These are phyloP conservation scores for Ustulina deusta DNA, from an alignment of 2,329 filamentous ascomycete species.

Conservation along the genomic window DNA sequence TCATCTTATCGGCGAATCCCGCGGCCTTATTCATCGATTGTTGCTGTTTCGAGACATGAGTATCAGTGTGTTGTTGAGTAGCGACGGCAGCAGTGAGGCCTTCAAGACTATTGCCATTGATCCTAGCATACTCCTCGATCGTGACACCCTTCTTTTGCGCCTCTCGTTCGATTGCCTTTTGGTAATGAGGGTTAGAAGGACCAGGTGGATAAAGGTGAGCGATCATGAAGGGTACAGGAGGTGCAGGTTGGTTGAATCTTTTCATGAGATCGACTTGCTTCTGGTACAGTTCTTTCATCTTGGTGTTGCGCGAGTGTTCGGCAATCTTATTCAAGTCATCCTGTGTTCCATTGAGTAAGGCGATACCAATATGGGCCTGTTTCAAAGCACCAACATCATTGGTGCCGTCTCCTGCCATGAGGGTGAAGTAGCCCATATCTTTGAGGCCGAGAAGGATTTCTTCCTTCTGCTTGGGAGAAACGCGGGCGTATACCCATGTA, in stretches of 20 bases:
- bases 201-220: constrained; percentile 95
- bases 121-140: constrained; percentile 67
- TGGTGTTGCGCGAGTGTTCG: constrained; percentile 92
- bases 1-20: constrained; percentile 86
- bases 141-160: constrained; percentile 80
- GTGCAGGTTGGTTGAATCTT: constrained; percentile 91
- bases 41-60: constrained; percentile 69
- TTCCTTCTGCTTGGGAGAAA: constrained; percentile 98
- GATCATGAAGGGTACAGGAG: constrained; percentile 92
- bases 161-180: constrained; percentile 90
- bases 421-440: constrained; percentile 95
- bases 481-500: constrained; percentile 97
- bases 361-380: constrained; percentile 97
- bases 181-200: constrained; percentile 90
- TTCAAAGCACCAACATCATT: constrained; percentile 98
- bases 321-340: constrained; percentile 92
- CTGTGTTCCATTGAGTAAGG: constrained; percentile 91
- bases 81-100: constrained; percentile 76
- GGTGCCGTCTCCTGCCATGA: constrained; percentile 98
- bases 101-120: constrained; percentile 68
- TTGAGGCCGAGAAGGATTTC: constrained; percentile 97
- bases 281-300: constrained; percentile 99
- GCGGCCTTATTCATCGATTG: constrained; percentile 79
- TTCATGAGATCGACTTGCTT: constrained; percentile 94
- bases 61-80: constrained; percentile 67